Percentiles rank a stretch among this genome's conserved stretches.
phyloP scores from a whole-genome alignment of 495 filamentous ascomycete genomes.

The Podospora pseudocomata region DNA sequence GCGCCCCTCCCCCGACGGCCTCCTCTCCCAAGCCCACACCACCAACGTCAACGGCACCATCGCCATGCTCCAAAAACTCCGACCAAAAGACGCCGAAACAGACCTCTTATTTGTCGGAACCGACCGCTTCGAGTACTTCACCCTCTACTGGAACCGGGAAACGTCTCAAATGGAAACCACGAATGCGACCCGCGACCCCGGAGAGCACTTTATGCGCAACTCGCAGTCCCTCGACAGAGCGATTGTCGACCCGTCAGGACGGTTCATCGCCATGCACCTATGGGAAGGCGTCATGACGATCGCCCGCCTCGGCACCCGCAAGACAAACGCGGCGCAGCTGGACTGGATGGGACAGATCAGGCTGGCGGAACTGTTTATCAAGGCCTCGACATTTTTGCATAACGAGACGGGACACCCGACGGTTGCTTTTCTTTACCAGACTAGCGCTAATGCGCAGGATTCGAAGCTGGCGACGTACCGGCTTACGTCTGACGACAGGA shows the following conservation, averaged over 20 bases:
- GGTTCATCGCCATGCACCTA: constrained; percentile 78
- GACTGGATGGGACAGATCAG: constrained; percentile 68
- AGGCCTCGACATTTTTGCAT: constrained; percentile 76
- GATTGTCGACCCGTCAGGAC: constrained; percentile 75
- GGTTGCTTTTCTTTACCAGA: constrained; percentile 80
- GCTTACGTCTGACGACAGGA: constrained; percentile 49
- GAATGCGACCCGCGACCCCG: constrained; percentile 60
- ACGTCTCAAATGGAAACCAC: constrained; percentile 62
- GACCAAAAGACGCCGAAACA: constrained; percentile 64
- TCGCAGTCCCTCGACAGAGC: constrained; percentile 71
- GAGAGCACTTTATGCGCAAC: constrained; percentile 77
- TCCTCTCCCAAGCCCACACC: constrained; percentile 52
- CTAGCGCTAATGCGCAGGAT: constrained; percentile 58
- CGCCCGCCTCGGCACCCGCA: constrained; percentile 53
- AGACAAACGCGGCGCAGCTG: constrained; percentile 53
- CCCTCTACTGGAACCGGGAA: constrained; percentile 71
- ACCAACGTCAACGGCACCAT: constrained; percentile 76
- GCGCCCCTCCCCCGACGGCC: constrained; percentile 39
- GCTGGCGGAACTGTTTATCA: constrained; percentile 82
- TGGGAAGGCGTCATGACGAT: constrained; percentile 87
- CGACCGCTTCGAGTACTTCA: constrained; percentile 84
- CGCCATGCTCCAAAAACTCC: constrained; percentile 77
- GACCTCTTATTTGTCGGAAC: constrained; percentile 94
- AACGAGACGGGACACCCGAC: constrained; percentile 68
- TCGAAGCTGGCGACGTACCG: constrained; percentile 59